These are phyloP conservation scores for Fusarium sublunatum DNA, from an alignment of 2,329 filamentous ascomycete species.

Conservation along the genomic window DNA sequence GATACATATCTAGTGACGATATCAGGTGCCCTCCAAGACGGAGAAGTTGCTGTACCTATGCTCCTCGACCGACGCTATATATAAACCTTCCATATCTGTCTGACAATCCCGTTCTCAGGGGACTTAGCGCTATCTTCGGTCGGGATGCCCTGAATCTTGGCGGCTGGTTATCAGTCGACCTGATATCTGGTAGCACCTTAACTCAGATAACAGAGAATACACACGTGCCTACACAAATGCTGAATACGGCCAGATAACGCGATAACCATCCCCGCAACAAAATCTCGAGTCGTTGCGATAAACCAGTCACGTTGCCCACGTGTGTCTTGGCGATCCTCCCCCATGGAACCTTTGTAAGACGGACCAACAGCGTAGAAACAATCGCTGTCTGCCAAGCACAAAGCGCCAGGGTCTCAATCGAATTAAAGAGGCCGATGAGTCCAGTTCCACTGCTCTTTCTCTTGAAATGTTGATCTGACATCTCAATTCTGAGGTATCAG, in stretches of 20 bases:
- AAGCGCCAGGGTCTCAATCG: slow-evolving; percentile 18
- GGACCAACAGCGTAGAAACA: background rate
- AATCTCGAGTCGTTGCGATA: slow-evolving; percentile 20
- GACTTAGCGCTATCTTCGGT: background rate
- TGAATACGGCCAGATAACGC: background rate
- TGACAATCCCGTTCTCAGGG: slow-evolving; percentile 11
- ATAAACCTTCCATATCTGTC: slow-evolving; percentile 37
- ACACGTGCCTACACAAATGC: slow-evolving; percentile 1
- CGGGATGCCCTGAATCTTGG: slow-evolving; percentile 10
- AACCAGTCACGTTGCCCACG: slow-evolving; percentile 45
- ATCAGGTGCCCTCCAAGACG: background rate
- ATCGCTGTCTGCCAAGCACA: slow-evolving; percentile 12
- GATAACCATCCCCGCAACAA: background rate
- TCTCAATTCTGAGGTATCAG: background rate
- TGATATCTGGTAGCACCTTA: slow-evolving; percentile 1
- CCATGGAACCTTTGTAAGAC: slow-evolving; percentile 29
- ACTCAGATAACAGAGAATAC: background rate
- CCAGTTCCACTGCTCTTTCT: slow-evolving; percentile 4
- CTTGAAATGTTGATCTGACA: background rate
- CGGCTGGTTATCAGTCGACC: slow-evolving; percentile 1
- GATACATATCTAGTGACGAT: background rate
- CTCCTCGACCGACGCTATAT: slow-evolving; percentile 20
- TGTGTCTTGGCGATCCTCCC: slow-evolving; percentile 43
- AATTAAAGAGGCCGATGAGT: slow-evolving; percentile 33
- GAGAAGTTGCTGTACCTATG: slow-evolving; percentile 5